A percentile compares a stretch with the other conserved stretches of the same genome.
Evolutionary conservation across 805 yeast genomes (phyloP).

Genomic region (Ogataea wickerhamii): DNA sequence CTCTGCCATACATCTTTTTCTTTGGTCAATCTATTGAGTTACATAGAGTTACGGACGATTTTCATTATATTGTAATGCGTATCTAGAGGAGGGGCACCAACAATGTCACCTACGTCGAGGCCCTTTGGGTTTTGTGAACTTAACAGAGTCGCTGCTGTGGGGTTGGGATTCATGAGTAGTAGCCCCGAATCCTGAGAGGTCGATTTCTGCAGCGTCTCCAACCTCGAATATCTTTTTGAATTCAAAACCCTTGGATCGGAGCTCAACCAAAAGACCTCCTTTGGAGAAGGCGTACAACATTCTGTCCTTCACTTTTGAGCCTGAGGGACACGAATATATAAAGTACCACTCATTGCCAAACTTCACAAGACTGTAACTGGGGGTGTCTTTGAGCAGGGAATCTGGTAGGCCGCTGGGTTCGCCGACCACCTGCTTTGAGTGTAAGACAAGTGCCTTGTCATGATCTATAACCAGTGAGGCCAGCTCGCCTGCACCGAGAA

Average conservation of each 20-base stretch:
- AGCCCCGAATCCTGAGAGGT: conserved; percentile 43
- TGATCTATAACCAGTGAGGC: conserved; percentile 12
- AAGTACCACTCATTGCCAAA: conserved; percentile 45
- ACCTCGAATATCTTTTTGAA: conserved; percentile 56
- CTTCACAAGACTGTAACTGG: conserved; percentile 58
- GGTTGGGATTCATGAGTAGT: conserved; percentile 13
- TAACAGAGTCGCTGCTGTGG: conserved; percentile 15
- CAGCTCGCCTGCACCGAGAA: conserved; percentile 5
- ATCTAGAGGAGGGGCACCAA: no score
- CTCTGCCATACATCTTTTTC: no score
- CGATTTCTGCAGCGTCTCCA: conserved; percentile 71
- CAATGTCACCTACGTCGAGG: conserved; percentile 51
- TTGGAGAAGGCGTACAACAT: conserved; percentile 89
- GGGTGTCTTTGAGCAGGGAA: conserved; percentile 39
- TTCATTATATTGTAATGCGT: neutral
- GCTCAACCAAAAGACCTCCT: conserved; percentile 51
- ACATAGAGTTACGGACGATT: neutral
- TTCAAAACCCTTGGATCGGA: conserved; percentile 38
- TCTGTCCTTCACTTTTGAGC: conserved; percentile 83
- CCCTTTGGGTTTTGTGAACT: conserved; percentile 62
- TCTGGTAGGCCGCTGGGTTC: conserved; percentile 25
- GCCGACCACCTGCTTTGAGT: conserved; percentile 8
- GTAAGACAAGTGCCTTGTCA: conserved; percentile 13
- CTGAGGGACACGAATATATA: conserved; percentile 86
- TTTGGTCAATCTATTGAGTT: no score